A percentile compares a stretch with the other conserved stretches of the same genome.
Conservation (phyloP, 73 alveolate genomes). For the Stentor roeselii region DNA sequence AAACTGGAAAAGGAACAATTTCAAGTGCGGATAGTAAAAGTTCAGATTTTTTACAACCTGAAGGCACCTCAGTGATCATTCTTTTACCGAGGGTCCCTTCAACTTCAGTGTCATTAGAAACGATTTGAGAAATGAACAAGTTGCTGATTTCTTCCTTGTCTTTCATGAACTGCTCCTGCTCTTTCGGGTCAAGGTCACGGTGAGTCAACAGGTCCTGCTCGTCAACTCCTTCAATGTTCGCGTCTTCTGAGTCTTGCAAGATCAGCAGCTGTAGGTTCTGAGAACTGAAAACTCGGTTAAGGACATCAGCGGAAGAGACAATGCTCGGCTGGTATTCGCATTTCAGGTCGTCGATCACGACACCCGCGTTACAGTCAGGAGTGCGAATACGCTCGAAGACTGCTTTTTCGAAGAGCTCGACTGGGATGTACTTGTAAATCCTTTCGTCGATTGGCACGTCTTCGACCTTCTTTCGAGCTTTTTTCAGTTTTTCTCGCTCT, state of each 20-base stretch:
- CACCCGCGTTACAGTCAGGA: conserved; percentile 97
- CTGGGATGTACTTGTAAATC: conserved; percentile 76
- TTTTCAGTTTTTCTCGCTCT: conserved; percentile 90
- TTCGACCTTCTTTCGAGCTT: conserved; percentile 83
- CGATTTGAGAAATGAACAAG: conserved; percentile 30
- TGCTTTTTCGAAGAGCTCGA: conserved; percentile 78
- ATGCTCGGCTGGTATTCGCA: conserved; percentile 85
- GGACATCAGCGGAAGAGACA: conserved; percentile 62
- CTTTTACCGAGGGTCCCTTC: conserved; percentile 80
- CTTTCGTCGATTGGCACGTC: conserved; percentile 85
- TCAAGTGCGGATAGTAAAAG: conserved; percentile 70
- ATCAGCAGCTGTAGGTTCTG: conserved; percentile 82
- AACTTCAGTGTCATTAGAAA: conserved; percentile 49
- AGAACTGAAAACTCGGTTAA: conserved; percentile 80
- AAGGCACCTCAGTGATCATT: conserved; percentile 51
- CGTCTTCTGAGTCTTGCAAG: conserved; percentile 39
- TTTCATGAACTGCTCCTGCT: conserved; percentile 26
- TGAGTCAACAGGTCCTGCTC: conserved; percentile 30
- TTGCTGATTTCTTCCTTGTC: conserved; percentile 62
- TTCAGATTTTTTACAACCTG: conserved; percentile 44
- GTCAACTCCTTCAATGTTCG: not conserved
- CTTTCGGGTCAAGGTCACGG: conserved; percentile 47
- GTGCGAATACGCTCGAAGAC: conserved; percentile 75
- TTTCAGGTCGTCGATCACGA: conserved; percentile 88
- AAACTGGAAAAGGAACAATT: conserved; percentile 94